These are phyloP conservation scores for Aureobasidium pullulans DNA, from an alignment of 2,329 filamentous ascomycete species.

Conservation along the genomic window DNA sequence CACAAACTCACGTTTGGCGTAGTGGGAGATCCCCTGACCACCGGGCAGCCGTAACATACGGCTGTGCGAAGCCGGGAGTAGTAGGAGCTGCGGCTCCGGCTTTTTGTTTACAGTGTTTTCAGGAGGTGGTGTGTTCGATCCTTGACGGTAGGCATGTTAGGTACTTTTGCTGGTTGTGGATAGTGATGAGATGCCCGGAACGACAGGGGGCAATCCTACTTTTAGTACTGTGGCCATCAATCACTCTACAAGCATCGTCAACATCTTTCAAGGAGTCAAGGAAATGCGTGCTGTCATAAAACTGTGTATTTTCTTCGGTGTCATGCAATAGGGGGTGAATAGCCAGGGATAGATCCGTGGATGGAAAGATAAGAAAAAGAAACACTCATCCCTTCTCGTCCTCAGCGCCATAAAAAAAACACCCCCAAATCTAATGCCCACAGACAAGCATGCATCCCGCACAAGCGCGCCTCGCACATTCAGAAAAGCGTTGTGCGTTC, in stretches of 20 bases:
- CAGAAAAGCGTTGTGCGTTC: neutral
- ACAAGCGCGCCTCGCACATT: neutral
- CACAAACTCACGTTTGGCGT: neutral
- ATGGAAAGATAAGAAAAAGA: slow-evolving; percentile 5
- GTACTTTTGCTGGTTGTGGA: too few relatives aligned
- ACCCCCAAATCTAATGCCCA: slow-evolving; percentile 7
- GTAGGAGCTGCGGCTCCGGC: neutral
- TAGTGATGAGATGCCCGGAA: neutral
- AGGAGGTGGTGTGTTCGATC: too few relatives aligned
- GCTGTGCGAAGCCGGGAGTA: neutral
- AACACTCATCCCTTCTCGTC: slow-evolving; percentile 7
- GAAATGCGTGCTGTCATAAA: neutral
- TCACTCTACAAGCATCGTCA: neutral
- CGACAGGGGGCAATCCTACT: too few relatives aligned
- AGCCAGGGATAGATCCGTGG: slow-evolving; percentile 1
- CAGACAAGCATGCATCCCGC: slow-evolving; percentile 9
- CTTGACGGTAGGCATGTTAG: too few relatives aligned
- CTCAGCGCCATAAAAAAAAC: neutral
- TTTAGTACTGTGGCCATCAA: too few relatives aligned
- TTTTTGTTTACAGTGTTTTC: neutral
- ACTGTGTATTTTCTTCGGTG: slow-evolving; percentile 2
- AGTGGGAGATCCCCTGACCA: slow-evolving; percentile 4
- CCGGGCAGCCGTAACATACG: too few relatives aligned
- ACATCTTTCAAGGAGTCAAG: neutral
- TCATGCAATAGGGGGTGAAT: slow-evolving; percentile 5